Percentiles rank a stretch among this genome's conserved stretches.
Evolutionary conservation across 2,329 filamentous ascomycete species (phyloP).

Genomic region (Leptodontidium sp.): DNA sequence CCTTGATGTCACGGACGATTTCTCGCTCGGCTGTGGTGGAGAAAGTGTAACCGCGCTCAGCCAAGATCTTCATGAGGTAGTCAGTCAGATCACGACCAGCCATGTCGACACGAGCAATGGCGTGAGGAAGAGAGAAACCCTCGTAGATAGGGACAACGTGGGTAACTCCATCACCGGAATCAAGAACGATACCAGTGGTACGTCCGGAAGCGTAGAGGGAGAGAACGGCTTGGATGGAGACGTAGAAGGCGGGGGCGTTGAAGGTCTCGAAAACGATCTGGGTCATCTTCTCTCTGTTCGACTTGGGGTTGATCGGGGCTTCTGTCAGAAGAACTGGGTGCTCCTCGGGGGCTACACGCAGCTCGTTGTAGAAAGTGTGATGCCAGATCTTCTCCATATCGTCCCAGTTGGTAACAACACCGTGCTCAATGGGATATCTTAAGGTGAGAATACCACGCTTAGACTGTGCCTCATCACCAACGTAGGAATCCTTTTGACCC

Average conservation of each 20-base stretch:
- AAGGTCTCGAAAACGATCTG: conserved; percentile 99
- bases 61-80: conserved; percentile 99
- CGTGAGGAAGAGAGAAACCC: conserved; percentile 99
- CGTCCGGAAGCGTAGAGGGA: conserved; percentile 99
- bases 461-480: conserved; percentile 99
- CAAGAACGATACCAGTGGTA: conserved; percentile 99
- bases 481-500: conserved; percentile 99
- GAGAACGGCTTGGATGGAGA: conserved; percentile 99
- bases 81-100: conserved; percentile 99
- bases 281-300: conserved; percentile 99
- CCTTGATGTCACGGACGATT: conserved; percentile 99
- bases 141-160: conserved; percentile 99
- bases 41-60: conserved; percentile 99
- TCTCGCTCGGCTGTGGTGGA: conserved; percentile 99
- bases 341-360: conserved; percentile 99
- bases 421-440: conserved; percentile 99
- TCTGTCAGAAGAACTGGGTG: conserved; percentile 99
- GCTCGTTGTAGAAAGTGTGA: conserved; percentile 99
- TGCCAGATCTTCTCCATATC: conserved; percentile 99
- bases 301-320: conserved; percentile 99
- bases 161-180: conserved; percentile 99
- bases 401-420: conserved; percentile 99
- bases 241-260: conserved; percentile 99
- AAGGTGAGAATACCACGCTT: conserved; percentile 99
- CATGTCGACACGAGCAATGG: conserved; percentile 99